phyloP scores from a whole-genome alignment of 352 stramenopile genomes.

The Phytophthora parvispora region DNA sequence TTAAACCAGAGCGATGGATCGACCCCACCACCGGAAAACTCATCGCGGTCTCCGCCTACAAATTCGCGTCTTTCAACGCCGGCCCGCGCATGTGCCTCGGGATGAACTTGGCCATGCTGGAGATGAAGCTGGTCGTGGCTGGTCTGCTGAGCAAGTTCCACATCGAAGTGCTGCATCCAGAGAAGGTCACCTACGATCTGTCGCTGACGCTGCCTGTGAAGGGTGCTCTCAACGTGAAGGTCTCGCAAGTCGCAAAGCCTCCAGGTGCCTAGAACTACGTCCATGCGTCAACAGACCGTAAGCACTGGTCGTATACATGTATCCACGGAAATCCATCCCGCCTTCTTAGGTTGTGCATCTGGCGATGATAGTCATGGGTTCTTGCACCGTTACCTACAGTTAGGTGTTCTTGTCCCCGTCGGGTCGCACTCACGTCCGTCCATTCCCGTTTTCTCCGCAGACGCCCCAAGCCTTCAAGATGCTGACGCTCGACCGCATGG shows the following conservation, averaged over 20 bases:
- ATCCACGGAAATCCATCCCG: not conserved
- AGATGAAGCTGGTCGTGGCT: slow-evolving; percentile 77
- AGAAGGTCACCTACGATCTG: slow-evolving; percentile 55
- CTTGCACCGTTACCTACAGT: slow-evolving; percentile 7
- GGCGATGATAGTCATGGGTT: too few relatives aligned
- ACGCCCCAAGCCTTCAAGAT: slow-evolving; percentile 20
- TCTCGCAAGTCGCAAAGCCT: slow-evolving; percentile 16
- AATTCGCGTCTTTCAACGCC: slow-evolving; percentile 74
- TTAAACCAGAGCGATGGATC: slow-evolving; percentile 69
- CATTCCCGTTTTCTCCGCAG: slow-evolving; percentile 12
- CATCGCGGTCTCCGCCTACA: slow-evolving; percentile 48
- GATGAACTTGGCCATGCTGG: slow-evolving; percentile 69
- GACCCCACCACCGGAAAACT: slow-evolving; percentile 37
- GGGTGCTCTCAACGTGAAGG: slow-evolving; percentile 33
- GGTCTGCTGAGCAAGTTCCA: slow-evolving; percentile 63
- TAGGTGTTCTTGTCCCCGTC: slow-evolving; percentile 3
- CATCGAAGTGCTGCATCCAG: slow-evolving; percentile 35
- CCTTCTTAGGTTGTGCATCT: not conserved
- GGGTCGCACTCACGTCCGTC: not conserved
- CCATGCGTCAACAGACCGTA: not conserved
- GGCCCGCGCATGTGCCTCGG: slow-evolving; percentile 73
- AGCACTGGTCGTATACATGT: not conserved
- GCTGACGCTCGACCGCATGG: slow-evolving; percentile 27
- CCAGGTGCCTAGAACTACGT: not conserved
- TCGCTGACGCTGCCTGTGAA: slow-evolving; percentile 63